phyloP scores from a whole-genome alignment of 2,329 filamentous ascomycete genomes.

The Arthrobotrys entomopaga region DNA sequence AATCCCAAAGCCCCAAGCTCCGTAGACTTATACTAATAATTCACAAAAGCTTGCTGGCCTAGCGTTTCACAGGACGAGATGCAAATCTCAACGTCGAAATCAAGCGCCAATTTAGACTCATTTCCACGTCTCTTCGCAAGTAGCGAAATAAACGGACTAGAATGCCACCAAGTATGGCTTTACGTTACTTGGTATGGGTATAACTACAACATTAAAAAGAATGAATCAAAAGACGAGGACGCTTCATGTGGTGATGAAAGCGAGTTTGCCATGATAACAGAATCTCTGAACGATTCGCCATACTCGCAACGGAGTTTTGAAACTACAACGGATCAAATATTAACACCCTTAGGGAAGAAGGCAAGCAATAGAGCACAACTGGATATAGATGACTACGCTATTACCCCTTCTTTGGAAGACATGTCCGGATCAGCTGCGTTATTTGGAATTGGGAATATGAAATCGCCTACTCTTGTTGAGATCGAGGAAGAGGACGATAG shows the following conservation, averaged over 20 bases:
- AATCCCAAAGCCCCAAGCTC: neutral
- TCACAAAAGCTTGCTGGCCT: constrained; percentile 25
- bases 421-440: neutral
- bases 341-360: constrained; percentile 13
- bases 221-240: neutral
- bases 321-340: constrained; percentile 26
- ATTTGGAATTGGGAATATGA: constrained; percentile 10
- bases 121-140: constrained; percentile 28
- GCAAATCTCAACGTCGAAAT: constrained; percentile 20
- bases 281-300: neutral
- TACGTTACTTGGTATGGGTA: constrained; percentile 31
- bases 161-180: constrained; percentile 40
- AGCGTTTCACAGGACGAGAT: neutral
- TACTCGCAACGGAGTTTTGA: constrained; percentile 21
- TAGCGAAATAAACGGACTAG: constrained; percentile 9
- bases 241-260: neutral
- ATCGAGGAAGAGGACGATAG: constrained; percentile 4
- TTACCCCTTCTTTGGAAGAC: constrained; percentile 10
- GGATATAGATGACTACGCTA: constrained; percentile 1
- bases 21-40: neutral
- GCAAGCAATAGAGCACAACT: neutral
- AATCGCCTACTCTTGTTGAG: constrained; percentile 10
- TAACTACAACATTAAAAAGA: constrained; percentile 22
- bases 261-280: constrained; percentile 21
- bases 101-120: neutral